Evolutionary conservation across 352 stramenopile genomes (phyloP), one percentile per base, ranked within the genome.

Genomic region (Phytopythium kandeliae): DNA sequence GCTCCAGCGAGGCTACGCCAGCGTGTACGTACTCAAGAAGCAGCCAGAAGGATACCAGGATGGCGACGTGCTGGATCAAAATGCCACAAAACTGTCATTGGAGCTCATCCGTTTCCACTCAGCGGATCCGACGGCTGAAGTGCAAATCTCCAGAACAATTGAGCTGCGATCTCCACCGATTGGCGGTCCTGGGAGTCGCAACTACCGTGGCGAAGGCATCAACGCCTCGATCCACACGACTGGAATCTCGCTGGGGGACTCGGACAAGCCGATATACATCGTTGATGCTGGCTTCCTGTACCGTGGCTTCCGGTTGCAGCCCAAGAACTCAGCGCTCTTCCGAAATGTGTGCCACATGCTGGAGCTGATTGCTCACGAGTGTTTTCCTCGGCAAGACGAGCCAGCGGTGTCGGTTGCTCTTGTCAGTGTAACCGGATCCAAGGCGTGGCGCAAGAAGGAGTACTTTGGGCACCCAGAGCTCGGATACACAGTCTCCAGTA

Each of bases 381-480:
- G 19, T 46, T 58, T 31, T 48, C 52, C 28, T 48, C 11, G 52
- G 25, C 2, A 47, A 13, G 36, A 22, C 2, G 33, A n/a, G 2
- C 17, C 3, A 22, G 19, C 24, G 25, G 19, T 55, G 10, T 41
- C 24, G 51, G 13, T 57, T 42, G 21, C 30, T 19, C n/a, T 86
- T 9, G 51, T 85, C 37, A 83, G 60, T 19, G 24, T 89, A 4
- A 78, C 74, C 3, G 68, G 69, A 19, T 62, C 74, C 22, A 89
- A 85, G 51, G 74, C 81, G 31, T 89, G 78, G 78, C 70, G 74
- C 36, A 82, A 81, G 38, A 65, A 72, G 43, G 73, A 84, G 25
- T 89, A 71, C 34, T 38, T 89, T 16, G 57, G 68, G 0, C 76
- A 84, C 34, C 26, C 52, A 8, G 47, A 57, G 8, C 55, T 81